Base-by-base conservation (phyloP, 2,329 filamentous ascomycete species). In the Ceratocystis cubensis region DNA sequence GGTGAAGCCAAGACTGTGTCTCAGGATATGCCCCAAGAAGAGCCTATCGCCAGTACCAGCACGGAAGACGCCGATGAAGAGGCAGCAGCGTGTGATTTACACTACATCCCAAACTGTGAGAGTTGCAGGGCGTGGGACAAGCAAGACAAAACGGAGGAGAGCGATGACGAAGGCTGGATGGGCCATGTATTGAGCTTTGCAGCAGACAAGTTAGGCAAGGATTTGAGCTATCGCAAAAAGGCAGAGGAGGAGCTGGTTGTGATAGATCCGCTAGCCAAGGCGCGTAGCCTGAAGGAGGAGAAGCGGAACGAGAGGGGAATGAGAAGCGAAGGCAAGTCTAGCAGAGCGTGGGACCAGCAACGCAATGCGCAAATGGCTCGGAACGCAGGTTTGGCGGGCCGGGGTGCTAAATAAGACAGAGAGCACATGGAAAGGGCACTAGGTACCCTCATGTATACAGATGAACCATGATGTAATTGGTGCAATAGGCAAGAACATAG, bases 101-200 rank as follows among this genome's bases (percentile, higher is more conserved):
- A 99, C 74, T 99, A 97, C 75, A 95, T 99, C 69, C 89, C 88
- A 62, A 89, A 95, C 72, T 99, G 94, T 75, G 91, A 96, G 73
- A 96, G 91, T 57, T 97, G 94, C 75, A 85, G 84, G 67, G 84
- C 87, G 0, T 96, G 92, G 91, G 88, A 95, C 72, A 82, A 86
- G 71, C 80, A 79, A 50, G 83, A 80, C 2, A 78, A 80, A 13
- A 79, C 81, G 25, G 78, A 78, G 2, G 45, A 67, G 3, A 66
- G 64, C 28, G 66, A 70, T 13, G 84, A 84, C 62, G 80, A 83
- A 62, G 86, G 85, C 6, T 97, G 93, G 92, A 89, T 96, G 85
- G 84, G 84, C 3, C 93, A 97, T 74, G 81, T 84, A 8, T 79
- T 99, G 45, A 89, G 83, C 59, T 97, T 96, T 74, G 88, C 88